These are phyloP conservation scores for Microcyclosporella mali DNA, from an alignment of 2,329 filamentous ascomycete species.

Conservation along the genomic window DNA sequence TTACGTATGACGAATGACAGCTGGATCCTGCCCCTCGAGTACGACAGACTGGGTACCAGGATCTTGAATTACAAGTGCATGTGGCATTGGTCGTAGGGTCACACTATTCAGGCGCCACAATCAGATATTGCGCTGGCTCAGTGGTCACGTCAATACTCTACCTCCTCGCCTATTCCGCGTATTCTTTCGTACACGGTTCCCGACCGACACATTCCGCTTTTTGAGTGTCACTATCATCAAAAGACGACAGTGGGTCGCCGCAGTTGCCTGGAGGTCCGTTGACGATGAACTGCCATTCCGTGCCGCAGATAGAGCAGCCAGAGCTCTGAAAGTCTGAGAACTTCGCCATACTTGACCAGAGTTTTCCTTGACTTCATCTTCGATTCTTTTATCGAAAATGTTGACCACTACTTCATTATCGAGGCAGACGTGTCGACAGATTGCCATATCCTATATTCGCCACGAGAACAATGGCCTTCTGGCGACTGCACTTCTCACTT, in stretches of 20 bases:
- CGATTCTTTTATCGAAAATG: background rate
- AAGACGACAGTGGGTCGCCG: background rate
- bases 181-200: slow-evolving; percentile 7
- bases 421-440: slow-evolving; percentile 5
- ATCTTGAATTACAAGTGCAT: slow-evolving; percentile 76
- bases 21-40: slow-evolving; percentile 85
- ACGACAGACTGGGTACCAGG: slow-evolving; percentile 75
- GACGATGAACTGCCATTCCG: slow-evolving; percentile 4
- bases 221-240: slow-evolving; percentile 5
- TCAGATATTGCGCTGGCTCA: background rate
- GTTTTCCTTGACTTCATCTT: too few species aligned
- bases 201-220: background rate
- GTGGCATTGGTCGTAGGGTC: slow-evolving; percentile 46
- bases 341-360: background rate
- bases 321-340: background rate
- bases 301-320: too few species aligned
- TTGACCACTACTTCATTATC: background rate
- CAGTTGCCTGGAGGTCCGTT: too few species aligned
- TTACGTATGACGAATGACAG: slow-evolving; percentile 81
- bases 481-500: background rate
- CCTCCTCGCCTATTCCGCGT: slow-evolving; percentile 2
- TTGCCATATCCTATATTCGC: background rate
- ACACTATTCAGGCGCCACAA: too few species aligned
- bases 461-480: too few species aligned
- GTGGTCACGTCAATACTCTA: background rate